Percentiles rank a stretch among this genome's conserved stretches.
These are phyloP conservation scores for Trichoderma asperelloides DNA, from an alignment of 495 filamentous ascomycete genomes.

Conservation along the genomic window DNA sequence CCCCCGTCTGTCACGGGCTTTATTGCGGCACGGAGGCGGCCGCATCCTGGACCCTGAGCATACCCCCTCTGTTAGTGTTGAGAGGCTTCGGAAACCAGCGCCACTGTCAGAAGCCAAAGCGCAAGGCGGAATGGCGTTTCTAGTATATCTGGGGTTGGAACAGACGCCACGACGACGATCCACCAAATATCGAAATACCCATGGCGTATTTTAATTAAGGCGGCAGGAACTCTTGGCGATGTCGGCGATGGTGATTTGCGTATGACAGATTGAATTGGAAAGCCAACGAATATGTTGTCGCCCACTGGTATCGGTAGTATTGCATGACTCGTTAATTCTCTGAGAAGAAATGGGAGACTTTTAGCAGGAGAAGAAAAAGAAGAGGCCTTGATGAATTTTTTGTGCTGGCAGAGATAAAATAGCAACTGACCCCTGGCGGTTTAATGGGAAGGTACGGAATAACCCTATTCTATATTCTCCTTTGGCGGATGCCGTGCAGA, in stretches of 20 bases:
- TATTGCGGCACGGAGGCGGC: not conserved
- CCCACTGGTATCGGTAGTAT: no score
- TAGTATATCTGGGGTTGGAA: conserved; percentile 4
- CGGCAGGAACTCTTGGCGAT: no score
- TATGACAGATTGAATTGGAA: no score
- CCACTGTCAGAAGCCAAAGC: conserved; percentile 9
- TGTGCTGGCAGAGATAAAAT: no score
- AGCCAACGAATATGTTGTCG: no score
- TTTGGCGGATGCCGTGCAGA: not conserved
- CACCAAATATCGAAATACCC: not conserved
- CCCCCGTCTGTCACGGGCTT: not conserved
- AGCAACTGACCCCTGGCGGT: not conserved
- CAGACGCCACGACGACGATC: not conserved
- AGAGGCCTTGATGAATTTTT: no score
- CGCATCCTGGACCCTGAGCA: not conserved
- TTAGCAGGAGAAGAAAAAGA: no score
- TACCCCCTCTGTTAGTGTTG: not conserved
- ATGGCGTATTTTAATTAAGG: not conserved
- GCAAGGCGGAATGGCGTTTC: not conserved
- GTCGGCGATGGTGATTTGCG: no score
- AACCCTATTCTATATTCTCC: not conserved
- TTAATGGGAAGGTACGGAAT: not conserved
- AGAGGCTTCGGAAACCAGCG: conserved; percentile 9
- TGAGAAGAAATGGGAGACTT: no score
- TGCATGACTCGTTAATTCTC: no score